These are phyloP conservation scores for Fusarium sororula DNA, from an alignment of 2,329 filamentous ascomycete species.

Conservation along the genomic window DNA sequence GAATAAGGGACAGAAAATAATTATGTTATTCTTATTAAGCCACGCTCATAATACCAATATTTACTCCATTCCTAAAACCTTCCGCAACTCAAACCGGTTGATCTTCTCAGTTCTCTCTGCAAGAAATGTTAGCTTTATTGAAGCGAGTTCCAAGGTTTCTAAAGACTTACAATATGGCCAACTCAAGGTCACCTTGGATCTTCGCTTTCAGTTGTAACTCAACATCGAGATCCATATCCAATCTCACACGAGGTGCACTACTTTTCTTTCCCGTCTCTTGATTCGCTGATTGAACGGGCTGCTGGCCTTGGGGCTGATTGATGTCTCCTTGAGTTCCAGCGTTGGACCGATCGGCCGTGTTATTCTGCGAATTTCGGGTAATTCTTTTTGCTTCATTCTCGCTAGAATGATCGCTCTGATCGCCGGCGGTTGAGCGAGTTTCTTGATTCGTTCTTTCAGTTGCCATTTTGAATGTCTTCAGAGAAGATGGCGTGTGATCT, in stretches of 20 bases:
- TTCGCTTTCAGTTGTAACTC: constrained; percentile 24
- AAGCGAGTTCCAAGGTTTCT: accelerated
- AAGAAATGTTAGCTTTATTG: accelerated
- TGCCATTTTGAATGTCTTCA: not conserved
- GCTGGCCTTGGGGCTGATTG: not conserved
- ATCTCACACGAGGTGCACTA: constrained; percentile 13
- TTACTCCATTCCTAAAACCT: not conserved
- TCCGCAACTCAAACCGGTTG: accelerated
- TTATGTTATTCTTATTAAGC: accelerated
- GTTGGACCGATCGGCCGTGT: not conserved
- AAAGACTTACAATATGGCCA: constrained; percentile 10
- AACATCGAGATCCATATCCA: constrained; percentile 26
- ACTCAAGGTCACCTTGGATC: constrained; percentile 18
- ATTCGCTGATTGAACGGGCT: not conserved
- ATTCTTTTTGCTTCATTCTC: not conserved
- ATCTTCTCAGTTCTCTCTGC: not conserved
- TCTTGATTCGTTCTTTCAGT: not conserved
- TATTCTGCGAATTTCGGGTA: not conserved
- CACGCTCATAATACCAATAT: too few relatives aligned
- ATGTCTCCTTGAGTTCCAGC: not conserved
- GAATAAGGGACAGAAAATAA: not conserved
- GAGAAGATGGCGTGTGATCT: accelerated
- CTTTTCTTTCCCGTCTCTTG: constrained; percentile 7
- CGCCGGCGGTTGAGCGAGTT: not conserved
- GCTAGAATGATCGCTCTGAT: not conserved